Percentiles rank a stretch among this genome's conserved stretches.
Evolutionary conservation across 345 rosid genomes (phyloP).

Genomic region (Nephelium lappaceum): DNA sequence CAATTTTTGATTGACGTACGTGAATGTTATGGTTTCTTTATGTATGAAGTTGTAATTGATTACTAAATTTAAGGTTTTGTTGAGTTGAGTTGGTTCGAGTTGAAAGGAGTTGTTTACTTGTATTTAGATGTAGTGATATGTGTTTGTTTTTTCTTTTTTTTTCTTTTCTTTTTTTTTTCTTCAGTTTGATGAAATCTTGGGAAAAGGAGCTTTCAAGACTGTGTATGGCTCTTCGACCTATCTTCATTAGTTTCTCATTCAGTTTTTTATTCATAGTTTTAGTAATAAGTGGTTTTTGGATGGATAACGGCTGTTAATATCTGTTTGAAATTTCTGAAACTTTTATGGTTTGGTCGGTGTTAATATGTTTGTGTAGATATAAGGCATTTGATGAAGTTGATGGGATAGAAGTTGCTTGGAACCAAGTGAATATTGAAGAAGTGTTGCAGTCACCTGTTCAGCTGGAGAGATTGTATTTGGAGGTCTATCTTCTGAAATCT

Average conservation of each 20-base stretch:
- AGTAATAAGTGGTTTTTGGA: neutral
- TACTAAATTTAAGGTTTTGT: neutral
- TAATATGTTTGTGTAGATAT: constrained; percentile 42
- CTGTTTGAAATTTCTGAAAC: neutral
- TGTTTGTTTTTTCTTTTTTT: neutral
- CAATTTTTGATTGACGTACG: neutral
- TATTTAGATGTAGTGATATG: constrained; percentile 14
- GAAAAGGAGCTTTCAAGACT: constrained; percentile 96
- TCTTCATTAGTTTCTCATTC: constrained; percentile 15
- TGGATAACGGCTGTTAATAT: neutral
- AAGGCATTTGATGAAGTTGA: constrained; percentile 87
- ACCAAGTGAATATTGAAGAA: constrained; percentile 75
- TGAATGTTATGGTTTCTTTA: neutral
- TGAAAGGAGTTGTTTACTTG: neutral
- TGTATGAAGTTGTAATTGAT: neutral
- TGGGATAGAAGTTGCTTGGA: constrained; percentile 97
- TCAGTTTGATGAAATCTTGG: constrained; percentile 83
- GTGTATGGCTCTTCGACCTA: constrained; percentile 69
- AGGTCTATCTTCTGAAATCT: constrained; percentile 79
- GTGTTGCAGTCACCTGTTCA: constrained; percentile 74
- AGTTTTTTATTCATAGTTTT: neutral
- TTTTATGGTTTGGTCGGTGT: constrained; percentile 11
- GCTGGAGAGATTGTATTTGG: constrained; percentile 77
- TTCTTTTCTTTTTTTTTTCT: constrained; percentile 21
- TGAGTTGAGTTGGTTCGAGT: neutral